phyloP scores from a whole-genome alignment of 2,329 filamentous ascomycete species.

The Ceratocystis huliohia region DNA sequence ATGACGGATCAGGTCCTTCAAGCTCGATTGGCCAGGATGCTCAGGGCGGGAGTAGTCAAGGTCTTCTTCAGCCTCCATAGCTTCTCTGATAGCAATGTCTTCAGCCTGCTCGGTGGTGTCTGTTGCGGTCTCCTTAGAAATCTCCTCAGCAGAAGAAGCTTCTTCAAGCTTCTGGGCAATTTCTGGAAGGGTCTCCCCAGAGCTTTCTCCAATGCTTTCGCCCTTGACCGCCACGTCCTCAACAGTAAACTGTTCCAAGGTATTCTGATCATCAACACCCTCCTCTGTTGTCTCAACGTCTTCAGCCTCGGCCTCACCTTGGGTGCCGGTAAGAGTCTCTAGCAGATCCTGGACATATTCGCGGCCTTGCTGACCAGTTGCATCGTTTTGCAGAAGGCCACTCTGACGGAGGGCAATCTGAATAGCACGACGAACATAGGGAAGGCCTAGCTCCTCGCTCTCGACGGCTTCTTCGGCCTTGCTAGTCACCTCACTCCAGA shows the following conservation, averaged over 20 bases:
- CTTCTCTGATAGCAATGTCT: constrained; percentile 8
- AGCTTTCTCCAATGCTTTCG: constrained; percentile 13
- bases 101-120: neutral
- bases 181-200: constrained; percentile 12
- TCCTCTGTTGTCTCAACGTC: constrained; percentile 17
- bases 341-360: constrained; percentile 40
- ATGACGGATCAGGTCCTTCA: constrained; percentile 41
- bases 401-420: constrained; percentile 43
- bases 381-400: constrained; percentile 36
- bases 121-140: neutral
- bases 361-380: constrained; percentile 34
- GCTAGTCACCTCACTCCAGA: constrained; percentile 43
- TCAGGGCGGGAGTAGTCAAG: constrained; percentile 17
- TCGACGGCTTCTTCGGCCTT: constrained; percentile 46
- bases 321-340: constrained; percentile 33
- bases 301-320: constrained; percentile 11
- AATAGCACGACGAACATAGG: constrained; percentile 41
- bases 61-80: constrained; percentile 13
- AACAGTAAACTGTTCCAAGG: neutral
- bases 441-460: constrained; percentile 42
- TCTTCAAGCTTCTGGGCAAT: constrained; percentile 18
- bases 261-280: neutral
- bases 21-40: constrained; percentile 21
- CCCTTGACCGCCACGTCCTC: constrained; percentile 15
- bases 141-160: neutral